Evolutionary conservation across 331 rosid species (phyloP).

Genomic region (Malus hybrid): DNA sequence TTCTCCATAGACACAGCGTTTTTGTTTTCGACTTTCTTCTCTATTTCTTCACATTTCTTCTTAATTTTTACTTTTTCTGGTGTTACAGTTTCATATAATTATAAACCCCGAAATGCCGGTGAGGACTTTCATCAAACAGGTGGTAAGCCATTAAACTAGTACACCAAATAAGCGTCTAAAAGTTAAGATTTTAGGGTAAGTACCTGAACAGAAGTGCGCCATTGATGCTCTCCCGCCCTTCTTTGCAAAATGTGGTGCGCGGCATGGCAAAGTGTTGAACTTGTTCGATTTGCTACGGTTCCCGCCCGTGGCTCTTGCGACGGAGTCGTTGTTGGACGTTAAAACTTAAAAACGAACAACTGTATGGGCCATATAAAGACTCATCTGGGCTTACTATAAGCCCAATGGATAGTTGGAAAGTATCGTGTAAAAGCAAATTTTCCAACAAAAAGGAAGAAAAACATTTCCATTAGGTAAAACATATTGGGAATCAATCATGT

Average conservation of each 20-base stretch:
- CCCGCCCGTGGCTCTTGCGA: neutral
- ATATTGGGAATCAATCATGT: neutral
- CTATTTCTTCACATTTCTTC: neutral
- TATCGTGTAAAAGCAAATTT: neutral
- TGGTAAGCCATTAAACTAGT: neutral
- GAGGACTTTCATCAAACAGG: slow-evolving; percentile 27
- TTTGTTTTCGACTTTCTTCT: neutral
- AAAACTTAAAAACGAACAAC: neutral
- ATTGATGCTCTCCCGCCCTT: no score
- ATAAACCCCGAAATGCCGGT: slow-evolving; percentile 4
- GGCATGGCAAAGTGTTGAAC: neutral
- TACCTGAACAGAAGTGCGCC: neutral
- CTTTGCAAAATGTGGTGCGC: neutral
- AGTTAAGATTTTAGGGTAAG: neutral
- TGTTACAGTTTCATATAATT: neutral
- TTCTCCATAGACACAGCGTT: neutral
- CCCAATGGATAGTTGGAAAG: neutral
- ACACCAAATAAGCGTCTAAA: neutral
- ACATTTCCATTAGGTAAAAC: neutral
- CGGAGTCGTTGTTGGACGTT: neutral
- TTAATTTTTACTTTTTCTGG: neutral
- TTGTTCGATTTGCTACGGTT: neutral
- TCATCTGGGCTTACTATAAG: neutral
- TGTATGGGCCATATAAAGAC: neutral
- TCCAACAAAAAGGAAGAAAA: neutral